Base-by-base conservation (phyloP, 2,329 filamentous ascomycete species). In the Verticillium dahliae region DNA sequence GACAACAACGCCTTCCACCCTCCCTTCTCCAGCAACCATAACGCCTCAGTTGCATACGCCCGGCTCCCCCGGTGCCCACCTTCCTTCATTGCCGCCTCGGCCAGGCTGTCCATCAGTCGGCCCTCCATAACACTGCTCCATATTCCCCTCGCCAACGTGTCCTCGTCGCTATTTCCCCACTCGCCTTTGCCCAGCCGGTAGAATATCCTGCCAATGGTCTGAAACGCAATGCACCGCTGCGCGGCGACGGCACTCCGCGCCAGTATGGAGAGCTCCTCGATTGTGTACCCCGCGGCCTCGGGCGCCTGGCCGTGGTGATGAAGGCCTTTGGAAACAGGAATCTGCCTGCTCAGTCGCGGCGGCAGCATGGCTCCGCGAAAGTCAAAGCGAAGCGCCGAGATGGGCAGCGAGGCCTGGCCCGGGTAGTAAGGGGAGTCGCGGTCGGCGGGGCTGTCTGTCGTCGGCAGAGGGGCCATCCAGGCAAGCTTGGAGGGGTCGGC, bases 271-370 rank as follows among this genome's bases (percentile, higher is more conserved):
- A 99, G 81, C 74, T 99, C 95, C 0, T 87, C 86, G 35, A 99
- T 85, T 0, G 95, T 98, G 75, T 99, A 99, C 0, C 95, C 95
- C 0, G 95, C 95, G 1, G 93, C 91, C 74, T 96, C 92, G 15
- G 95, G 95, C 1, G 94, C 93, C 62, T 93, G 87, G 65, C 90
- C 92, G 73, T 99, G 95, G 74, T 99, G 94, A 74, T 99, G 95
- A 14, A 99, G 82, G 0, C 95, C 95, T 63, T 89, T 85, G 13
- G 86, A 88, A 1, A 86, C 85, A 5, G 94, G 90, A 33, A 98
- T 87, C 1, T 84, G 80, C 61, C 92, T 83, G 33, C 92, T 87
- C 38, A 86, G 83, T 57, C 86, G 82, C 0, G 95, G 95, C 0
- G 94, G 86, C 13, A 99, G 81, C 2, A 99, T 81, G 0, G 83